Evolutionary conservation across 305 asterid genomes (phyloP).

Genomic region (Galium porrigens): DNA sequence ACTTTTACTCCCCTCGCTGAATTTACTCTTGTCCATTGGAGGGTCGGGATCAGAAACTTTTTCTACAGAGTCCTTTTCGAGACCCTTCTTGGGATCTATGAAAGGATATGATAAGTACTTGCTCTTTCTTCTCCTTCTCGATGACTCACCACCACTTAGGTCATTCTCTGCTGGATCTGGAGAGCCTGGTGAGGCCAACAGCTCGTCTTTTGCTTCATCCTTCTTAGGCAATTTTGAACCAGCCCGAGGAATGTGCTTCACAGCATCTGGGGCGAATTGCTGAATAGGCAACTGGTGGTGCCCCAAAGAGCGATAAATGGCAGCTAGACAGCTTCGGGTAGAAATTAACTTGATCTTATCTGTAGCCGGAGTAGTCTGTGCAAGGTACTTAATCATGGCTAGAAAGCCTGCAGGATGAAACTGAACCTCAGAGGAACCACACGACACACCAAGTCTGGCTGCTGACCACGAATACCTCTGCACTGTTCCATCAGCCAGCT

Average conservation of each 20-base stretch:
- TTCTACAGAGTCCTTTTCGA: conserved; percentile 17
- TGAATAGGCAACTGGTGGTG: conserved; percentile 51
- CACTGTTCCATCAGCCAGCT: conserved; percentile 6
- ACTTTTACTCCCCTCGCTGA: conserved; percentile 1
- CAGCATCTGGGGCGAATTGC: conserved; percentile 33
- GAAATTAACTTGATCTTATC: conserved; percentile 32
- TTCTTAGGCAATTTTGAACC: conserved; percentile 7
- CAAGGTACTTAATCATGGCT: conserved; percentile 30
- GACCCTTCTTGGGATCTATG: conserved; percentile 25
- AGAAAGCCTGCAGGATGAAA: conserved; percentile 39
- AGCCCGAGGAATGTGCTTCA: conserved; percentile 15
- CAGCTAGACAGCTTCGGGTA: conserved; percentile 36
- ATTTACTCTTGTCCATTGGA: conserved; percentile 15
- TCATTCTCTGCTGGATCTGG: conserved; percentile 17
- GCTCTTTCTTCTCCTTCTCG: conserved; percentile 66
- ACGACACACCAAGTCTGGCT: conserved; percentile 15
- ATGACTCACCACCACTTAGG: conserved; percentile 12
- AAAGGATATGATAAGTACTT: conserved; percentile 67
- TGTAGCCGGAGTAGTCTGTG: conserved; percentile 24
- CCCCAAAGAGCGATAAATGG: conserved; percentile 52
- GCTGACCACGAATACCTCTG: conserved; percentile 13
- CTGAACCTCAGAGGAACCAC: conserved; percentile 26
- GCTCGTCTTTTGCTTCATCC: conserved; percentile 16
- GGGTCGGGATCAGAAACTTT: conserved; percentile 11
- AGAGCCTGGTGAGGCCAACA: conserved; percentile 9